A percentile compares a stretch with the other conserved stretches of the same genome.
These are phyloP conservation scores for Claviceps fusiformis DNA, from an alignment of 2,329 filamentous ascomycete genomes.

Conservation along the genomic window DNA sequence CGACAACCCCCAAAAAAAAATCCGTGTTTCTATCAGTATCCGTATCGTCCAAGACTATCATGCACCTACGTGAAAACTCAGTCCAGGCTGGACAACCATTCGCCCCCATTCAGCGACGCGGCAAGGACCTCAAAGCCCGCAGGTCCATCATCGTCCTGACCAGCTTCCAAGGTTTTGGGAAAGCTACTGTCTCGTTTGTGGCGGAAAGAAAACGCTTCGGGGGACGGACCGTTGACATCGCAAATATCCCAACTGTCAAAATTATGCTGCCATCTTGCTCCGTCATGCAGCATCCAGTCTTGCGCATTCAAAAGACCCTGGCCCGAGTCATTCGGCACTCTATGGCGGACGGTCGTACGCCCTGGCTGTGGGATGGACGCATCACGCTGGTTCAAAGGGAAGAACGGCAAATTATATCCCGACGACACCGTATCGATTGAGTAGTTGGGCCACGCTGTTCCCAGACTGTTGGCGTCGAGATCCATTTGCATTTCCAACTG, in stretches of 20 bases:
- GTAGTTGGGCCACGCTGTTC: slow-evolving; percentile 11
- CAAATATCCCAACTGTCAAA: slow-evolving; percentile 39
- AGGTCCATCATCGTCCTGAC: slow-evolving; percentile 10
- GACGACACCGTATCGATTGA: not conserved
- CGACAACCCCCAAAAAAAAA: no score
- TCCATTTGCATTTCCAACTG: slow-evolving; percentile 10
- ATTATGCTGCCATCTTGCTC: slow-evolving; percentile 43
- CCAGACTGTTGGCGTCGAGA: slow-evolving; percentile 11
- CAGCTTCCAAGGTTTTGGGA: slow-evolving; percentile 2
- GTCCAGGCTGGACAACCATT: slow-evolving; percentile 24
- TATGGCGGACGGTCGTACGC: slow-evolving; percentile 9
- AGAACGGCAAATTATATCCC: slow-evolving; percentile 2
- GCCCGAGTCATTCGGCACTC: slow-evolving; percentile 5
- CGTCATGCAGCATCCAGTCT: slow-evolving; percentile 45
- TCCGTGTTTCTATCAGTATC: no score
- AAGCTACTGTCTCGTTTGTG: slow-evolving; percentile 9
- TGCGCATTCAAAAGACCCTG: slow-evolving; percentile 28
- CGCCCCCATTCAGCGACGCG: slow-evolving; percentile 17
- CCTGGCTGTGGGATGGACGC: slow-evolving; percentile 3
- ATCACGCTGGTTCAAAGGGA: slow-evolving; percentile 1
- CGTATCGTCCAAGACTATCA: not conserved
- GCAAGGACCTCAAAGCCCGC: slow-evolving; percentile 19
- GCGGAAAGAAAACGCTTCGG: slow-evolving; percentile 18
- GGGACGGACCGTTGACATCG: slow-evolving; percentile 11
- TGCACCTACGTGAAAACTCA: slow-evolving; percentile 8